Percentiles rank a stretch among this genome's conserved stretches.
These are phyloP conservation scores for Polyporus tsugae DNA, from an alignment of 1,284 basidiomycete genomes.

Conservation along the genomic window DNA sequence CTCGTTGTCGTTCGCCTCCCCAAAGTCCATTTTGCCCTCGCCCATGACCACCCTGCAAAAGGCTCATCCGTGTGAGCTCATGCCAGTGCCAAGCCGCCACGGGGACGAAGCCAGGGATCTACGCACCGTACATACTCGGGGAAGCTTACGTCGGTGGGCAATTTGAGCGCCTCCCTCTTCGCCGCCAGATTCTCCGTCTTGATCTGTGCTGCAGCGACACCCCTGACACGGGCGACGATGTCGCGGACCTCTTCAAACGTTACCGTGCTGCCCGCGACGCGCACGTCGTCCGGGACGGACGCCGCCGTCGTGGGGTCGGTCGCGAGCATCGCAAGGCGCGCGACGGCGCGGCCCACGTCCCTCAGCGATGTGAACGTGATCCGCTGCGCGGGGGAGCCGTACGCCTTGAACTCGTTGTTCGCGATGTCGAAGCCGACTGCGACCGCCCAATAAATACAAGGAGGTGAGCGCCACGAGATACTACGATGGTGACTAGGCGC, in stretches of 20 bases:
- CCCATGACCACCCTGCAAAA: too few species aligned
- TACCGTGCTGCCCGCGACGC: slow-evolving; percentile 34
- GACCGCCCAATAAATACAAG: not conserved
- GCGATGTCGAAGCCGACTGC: slow-evolving; percentile 40
- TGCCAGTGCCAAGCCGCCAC: too few species aligned
- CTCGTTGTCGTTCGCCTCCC: slow-evolving; percentile 37
- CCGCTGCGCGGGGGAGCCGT: slow-evolving; percentile 32
- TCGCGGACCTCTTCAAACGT: slow-evolving; percentile 33
- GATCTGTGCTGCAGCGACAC: slow-evolving; percentile 25
- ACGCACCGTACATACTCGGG: slow-evolving; percentile 22
- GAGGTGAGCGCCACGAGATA: not conserved
- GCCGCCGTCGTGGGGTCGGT: slow-evolving; percentile 31
- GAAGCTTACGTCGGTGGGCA: slow-evolving; percentile 8
- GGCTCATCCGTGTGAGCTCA: too few species aligned
- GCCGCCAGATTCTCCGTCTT: slow-evolving; percentile 27
- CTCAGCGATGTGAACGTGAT: slow-evolving; percentile 36
- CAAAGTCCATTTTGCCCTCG: too few species aligned
- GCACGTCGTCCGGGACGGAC: slow-evolving; percentile 37
- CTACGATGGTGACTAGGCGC: not conserved
- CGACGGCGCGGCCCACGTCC: slow-evolving; percentile 39
- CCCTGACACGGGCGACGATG: slow-evolving; percentile 27
- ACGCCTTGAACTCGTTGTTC: slow-evolving; percentile 32
- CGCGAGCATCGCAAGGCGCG: slow-evolving; percentile 38
- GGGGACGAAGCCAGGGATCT: not conserved
- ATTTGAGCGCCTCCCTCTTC: slow-evolving; percentile 22